Evolutionary conservation across 2,329 filamentous ascomycete genomes (phyloP).

Genomic region (Penicillium sp.): DNA sequence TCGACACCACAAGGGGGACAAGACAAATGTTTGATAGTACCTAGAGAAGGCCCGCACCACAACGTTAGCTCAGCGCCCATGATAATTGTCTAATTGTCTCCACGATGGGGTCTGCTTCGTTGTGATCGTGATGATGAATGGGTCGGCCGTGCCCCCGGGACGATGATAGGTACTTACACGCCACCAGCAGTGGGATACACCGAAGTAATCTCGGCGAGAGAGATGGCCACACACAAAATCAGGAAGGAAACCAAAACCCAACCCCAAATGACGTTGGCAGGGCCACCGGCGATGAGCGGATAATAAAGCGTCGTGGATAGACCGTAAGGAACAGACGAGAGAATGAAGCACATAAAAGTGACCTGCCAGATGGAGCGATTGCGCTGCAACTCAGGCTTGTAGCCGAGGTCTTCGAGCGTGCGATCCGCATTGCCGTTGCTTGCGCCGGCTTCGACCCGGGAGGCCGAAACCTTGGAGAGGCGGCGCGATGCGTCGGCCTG

Average conservation of each 20-base stretch:
- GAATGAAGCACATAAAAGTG: constrained; percentile 49
- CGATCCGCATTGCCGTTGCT: constrained; percentile 15
- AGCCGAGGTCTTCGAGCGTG: constrained; percentile 47
- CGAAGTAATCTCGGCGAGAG: constrained; percentile 61
- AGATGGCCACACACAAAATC: constrained; percentile 55
- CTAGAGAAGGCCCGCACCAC: not conserved
- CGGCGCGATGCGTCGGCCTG: constrained; percentile 10
- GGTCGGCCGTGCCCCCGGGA: not conserved
- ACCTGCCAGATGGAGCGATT: constrained; percentile 44
- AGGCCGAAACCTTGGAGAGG: constrained; percentile 11
- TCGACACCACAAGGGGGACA: constrained; percentile 57
- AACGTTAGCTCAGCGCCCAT: not conserved
- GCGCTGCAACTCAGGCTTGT: constrained; percentile 57
- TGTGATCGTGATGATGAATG: no score
- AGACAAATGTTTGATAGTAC: constrained; percentile 63
- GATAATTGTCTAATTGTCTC: not conserved
- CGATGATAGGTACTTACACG: constrained; percentile 31
- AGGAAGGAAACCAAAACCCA: constrained; percentile 59
- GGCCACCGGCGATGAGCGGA: constrained; percentile 59
- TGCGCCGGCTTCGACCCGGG: constrained; percentile 10
- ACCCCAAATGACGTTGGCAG: constrained; percentile 63
- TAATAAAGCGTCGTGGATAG: constrained; percentile 62
- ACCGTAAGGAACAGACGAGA: constrained; percentile 64
- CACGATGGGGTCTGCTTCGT: no score
- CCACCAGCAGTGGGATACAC: constrained; percentile 61